Evolutionary conservation across 2,329 filamentous ascomycete genomes (phyloP), one percentile per base, ranked within the genome.

Genomic region (Ceratocystis lukuohia): DNA sequence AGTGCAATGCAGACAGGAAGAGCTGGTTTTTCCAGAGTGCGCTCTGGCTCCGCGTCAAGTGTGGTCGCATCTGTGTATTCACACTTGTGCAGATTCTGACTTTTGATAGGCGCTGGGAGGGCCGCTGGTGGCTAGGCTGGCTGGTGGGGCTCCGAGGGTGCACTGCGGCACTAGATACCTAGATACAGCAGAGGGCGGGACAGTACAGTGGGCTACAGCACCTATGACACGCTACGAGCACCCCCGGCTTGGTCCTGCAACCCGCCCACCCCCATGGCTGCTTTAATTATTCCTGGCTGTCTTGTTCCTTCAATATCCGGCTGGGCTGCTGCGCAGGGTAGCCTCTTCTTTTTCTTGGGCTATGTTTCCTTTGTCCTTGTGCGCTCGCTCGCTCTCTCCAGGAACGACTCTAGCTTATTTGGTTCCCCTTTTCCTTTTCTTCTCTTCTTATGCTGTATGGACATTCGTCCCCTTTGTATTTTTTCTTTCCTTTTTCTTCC

Each of bases 231-330:
- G 6, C 48, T 20, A 53, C 5, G 2, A 53, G 37, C 37, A 41
- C 37, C 10, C 37, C 37, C 37, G 3, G 37, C 37, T 41, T 12
- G 37, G 37, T 15, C 37, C 46, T 20, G 46, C 46, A 48, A 10
- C 46, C 20, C 46, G 17, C 7, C 48, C 48, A 53, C n/a, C n/a
- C 48, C 48, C 48, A 53, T 53, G 48, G 22, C 46, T 59, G 56
- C 25, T 59, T 59, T n/a, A 15, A 41, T 59, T 37, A 28, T 33
- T 37, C 56, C 30, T 59, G 56, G 28, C 56, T 37, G 56, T 15
- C 30, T n/a, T n/a, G 28, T 25, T 59, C 56, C 56, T 59, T 59
- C 56, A 59, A 59, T 59, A 59, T 59, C 56, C 56, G 56, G 28
- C 56, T 37, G 56, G 28, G 56, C 15, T 59, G 56, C 56, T 59